These are phyloP conservation scores for Diaporthe caulivora DNA, from an alignment of 2,329 filamentous ascomycete genomes.

Conservation along the genomic window DNA sequence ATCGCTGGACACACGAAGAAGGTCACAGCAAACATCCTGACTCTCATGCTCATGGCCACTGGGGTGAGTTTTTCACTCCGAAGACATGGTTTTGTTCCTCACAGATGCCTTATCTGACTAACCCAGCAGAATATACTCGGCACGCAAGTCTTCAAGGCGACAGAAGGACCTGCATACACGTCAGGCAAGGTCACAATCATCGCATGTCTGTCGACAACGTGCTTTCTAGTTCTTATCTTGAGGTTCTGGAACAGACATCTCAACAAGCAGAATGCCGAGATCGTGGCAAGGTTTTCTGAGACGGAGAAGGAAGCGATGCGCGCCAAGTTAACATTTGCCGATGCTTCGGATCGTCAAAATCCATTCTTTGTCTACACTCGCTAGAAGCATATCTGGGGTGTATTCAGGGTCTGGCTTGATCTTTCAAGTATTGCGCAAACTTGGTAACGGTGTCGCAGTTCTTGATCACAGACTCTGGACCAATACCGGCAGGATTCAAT, in stretches of 20 bases:
- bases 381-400: background rate
- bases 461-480: background rate
- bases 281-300: background rate
- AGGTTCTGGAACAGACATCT: conserved; percentile 41
- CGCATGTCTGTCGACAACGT: conserved; percentile 40
- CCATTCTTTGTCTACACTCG: background rate
- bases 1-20: conserved; percentile 48
- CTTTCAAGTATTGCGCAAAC: too few relatives aligned
- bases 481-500: background rate
- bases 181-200: conserved; percentile 45
- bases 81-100: background rate
- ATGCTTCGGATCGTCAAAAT: conserved; percentile 42
- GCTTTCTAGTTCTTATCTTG: conserved; percentile 37
- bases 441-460: background rate
- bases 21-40: conserved; percentile 44
- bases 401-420: background rate
- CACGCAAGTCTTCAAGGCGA: conserved; percentile 44
- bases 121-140: conserved; percentile 43
- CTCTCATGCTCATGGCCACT: conserved; percentile 19
- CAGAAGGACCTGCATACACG: conserved; percentile 43
- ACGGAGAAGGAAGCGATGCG: conserved; percentile 35
- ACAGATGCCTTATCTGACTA: conserved; percentile 40
- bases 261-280: background rate
- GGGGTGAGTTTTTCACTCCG: background rate
- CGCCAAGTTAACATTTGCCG: conserved; percentile 46